Percentiles rank a stretch among this genome's conserved stretches.
phyloP scores from a whole-genome alignment of 805 yeast species.

The Kodamaea jinghongensis region DNA sequence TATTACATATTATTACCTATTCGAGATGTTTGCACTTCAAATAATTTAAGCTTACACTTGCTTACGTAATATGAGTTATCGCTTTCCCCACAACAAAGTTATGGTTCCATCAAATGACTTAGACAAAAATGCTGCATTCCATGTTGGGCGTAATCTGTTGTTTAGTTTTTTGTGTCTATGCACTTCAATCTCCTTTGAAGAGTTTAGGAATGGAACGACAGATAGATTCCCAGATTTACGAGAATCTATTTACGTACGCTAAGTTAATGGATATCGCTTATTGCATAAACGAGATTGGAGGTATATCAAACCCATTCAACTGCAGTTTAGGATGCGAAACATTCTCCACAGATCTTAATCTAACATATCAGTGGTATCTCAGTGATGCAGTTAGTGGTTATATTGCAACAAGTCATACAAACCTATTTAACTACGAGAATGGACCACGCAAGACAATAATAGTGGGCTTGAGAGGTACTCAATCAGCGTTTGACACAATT shows the following conservation, averaged over 20 bases:
- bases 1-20: no score
- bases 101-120: no score
- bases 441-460: conserved; percentile 25
- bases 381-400: conserved; percentile 39
- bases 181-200: no score
- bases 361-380: conserved; percentile 41
- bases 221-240: conserved; percentile 14
- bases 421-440: conserved; percentile 19
- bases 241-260: conserved; percentile 36
- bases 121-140: no score
- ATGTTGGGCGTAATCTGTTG: no score
- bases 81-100: no score
- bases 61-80: no score
- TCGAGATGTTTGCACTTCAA: no score
- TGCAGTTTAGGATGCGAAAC: conserved; percentile 37
- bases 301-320: conserved; percentile 35
- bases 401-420: conserved; percentile 30
- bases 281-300: conserved; percentile 32
- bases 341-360: conserved; percentile 34
- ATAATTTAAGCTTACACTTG: no score
- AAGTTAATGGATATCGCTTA: conserved; percentile 44
- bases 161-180: no score
- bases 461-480: conserved; percentile 41
- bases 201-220: no score
- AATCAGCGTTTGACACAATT: conserved; percentile 39